phyloP scores from a whole-genome alignment of 2,329 filamentous ascomycete genomes.

The Paraphoma sp. region DNA sequence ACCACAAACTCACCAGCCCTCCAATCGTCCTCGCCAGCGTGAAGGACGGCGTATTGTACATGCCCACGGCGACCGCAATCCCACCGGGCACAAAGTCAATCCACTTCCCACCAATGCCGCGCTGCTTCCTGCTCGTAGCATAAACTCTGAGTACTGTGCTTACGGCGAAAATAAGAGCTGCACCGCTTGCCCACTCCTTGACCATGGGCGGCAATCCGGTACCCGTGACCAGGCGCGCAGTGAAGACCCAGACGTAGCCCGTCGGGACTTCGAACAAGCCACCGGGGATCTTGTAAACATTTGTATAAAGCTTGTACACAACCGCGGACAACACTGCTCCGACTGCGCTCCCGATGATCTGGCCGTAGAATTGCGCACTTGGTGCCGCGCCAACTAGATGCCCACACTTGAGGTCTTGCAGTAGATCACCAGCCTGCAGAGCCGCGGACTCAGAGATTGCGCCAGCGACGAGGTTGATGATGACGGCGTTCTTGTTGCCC shows the following conservation, averaged over 20 bases:
- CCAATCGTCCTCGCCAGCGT: slow-evolving; percentile 87
- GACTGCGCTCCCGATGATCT: slow-evolving; percentile 86
- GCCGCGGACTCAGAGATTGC: slow-evolving; percentile 86
- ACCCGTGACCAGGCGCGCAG: slow-evolving; percentile 88
- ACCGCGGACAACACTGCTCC: slow-evolving; percentile 86
- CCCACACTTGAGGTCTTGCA: slow-evolving; percentile 97
- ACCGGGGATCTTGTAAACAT: slow-evolving; percentile 86
- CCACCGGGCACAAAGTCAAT: slow-evolving; percentile 83
- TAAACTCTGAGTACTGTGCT: slow-evolving; percentile 72
- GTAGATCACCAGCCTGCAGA: slow-evolving; percentile 91
- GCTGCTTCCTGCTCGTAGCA: slow-evolving; percentile 37
- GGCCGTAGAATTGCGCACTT: slow-evolving; percentile 95
- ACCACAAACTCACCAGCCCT: slow-evolving; percentile 54
- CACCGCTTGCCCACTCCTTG: slow-evolving; percentile 76
- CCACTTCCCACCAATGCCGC: slow-evolving; percentile 61
- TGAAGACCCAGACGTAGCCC: slow-evolving; percentile 97
- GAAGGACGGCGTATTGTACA: slow-evolving; percentile 98
- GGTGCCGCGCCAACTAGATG: slow-evolving; percentile 91
- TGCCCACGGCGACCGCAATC: slow-evolving; percentile 94
- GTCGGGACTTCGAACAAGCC: slow-evolving; percentile 93
- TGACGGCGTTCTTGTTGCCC: slow-evolving; percentile 73
- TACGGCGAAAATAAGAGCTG: slow-evolving; percentile 75
- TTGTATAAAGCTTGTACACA: slow-evolving; percentile 89
- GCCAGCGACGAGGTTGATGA: slow-evolving; percentile 93
- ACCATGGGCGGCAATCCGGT: slow-evolving; percentile 86